phyloP scores from a whole-genome alignment of 2,329 filamentous ascomycete genomes.

The Penicillium sp. region DNA sequence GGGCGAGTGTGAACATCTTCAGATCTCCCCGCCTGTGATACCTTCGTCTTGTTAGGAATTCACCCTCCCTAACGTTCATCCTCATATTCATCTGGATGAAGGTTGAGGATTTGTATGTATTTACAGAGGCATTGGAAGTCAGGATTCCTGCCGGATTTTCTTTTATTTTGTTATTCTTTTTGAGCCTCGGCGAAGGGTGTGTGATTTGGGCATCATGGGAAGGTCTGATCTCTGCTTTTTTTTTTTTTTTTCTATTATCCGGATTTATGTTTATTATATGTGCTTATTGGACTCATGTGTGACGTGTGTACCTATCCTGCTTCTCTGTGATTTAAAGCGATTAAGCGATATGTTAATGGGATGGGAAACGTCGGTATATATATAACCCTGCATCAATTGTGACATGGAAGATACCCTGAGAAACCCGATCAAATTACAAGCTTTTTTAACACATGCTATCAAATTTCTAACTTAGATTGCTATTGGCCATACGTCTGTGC shows the following conservation, averaged over 20 bases:
- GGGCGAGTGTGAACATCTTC: constrained; percentile 12
- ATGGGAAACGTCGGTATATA: constrained; percentile 24
- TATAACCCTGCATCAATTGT: constrained; percentile 16
- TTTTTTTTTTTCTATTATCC: constrained; percentile 4
- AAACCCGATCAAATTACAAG: neutral
- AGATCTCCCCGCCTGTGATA: constrained; percentile 7
- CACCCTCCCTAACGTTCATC: neutral
- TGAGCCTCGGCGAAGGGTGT: constrained; percentile 17
- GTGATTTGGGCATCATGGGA: constrained; percentile 21
- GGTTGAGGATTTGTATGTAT: constrained; percentile 9
- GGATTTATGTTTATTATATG: constrained; percentile 14
- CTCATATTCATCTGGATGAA: constrained; percentile 13
- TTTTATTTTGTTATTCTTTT: constrained; percentile 11
- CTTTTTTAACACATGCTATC: neutral
- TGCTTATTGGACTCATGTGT: constrained; percentile 27
- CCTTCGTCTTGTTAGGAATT: constrained; percentile 2
- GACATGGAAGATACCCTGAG: constrained; percentile 1
- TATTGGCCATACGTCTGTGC: neutral
- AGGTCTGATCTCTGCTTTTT: constrained; percentile 11
- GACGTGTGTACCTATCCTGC: constrained; percentile 24
- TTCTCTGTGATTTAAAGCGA: constrained; percentile 22
- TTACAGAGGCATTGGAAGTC: constrained; percentile 22
- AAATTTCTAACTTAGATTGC: neutral
- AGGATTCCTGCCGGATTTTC: constrained; percentile 8
- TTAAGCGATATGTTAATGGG: constrained; percentile 21